Evolutionary conservation across 2,329 filamentous ascomycete genomes (phyloP), one percentile per base, ranked within the genome.

Genomic region (Peltaster fructicola): DNA sequence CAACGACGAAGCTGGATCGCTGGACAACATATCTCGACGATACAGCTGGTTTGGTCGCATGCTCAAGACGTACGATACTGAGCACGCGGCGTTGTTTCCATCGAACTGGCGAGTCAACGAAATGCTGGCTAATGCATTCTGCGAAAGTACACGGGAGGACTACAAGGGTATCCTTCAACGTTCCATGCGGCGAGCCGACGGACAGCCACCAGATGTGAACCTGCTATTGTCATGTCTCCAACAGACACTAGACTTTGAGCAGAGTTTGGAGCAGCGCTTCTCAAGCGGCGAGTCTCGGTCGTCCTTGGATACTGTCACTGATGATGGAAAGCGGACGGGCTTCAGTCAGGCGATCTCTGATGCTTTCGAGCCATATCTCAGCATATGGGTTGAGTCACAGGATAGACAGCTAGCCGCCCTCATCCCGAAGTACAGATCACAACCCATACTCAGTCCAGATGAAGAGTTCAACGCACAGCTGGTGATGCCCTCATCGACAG

Each of bases 11-110:
- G 88, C 88, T 4, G 88, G 85, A 5, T 92, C 75, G 32, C 54
- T 98, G 45, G 88, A 98, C 60, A 98, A 98, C 43, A 98, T 98
- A 32, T 81, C 84, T 4, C 67, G 88, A 32, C 63, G 88, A 35
- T 98, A 95, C 49, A 77, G 84, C 5, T 98, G 88, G 88, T 92
- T 95, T 53, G 81, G 79, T 50, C 70, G 90, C 33, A 91, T 85
- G 68, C 64, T 95, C 51, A 92, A 92, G 59, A 80, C 77, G 2
- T 90, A 93, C 50, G 88, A 98, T 42, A 77, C 90, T 22, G 85
- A 95, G 45, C 85, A 95, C 54, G 72, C 78, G 6, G 61, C 62
- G 22, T 77, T 98, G 26, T 98, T 98, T 47, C 88, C 88, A 6
- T 47, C 71, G 0, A 64, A 76, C 35, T 98, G 88, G 88, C 73